Conservation (phyloP, 768 basidiomycete genomes). For the Calocera viscosa region DNA sequence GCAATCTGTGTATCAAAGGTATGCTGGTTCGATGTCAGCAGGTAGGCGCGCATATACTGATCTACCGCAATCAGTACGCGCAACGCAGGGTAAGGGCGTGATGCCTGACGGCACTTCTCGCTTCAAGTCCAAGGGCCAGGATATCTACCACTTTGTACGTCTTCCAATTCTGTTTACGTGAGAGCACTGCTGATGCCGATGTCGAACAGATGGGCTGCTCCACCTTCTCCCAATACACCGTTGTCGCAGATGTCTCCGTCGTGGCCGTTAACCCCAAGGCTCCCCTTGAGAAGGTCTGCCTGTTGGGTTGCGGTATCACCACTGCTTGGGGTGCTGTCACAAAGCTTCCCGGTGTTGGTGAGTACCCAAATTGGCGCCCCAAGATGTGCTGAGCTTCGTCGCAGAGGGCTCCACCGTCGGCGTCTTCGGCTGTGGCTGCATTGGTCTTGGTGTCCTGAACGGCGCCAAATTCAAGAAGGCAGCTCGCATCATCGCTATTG, state of each 20-base stretch:
- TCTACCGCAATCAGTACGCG: slow-evolving; percentile 46
- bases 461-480: slow-evolving; percentile 68
- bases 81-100: slow-evolving; percentile 84
- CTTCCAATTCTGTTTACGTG: background rate
- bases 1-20: slow-evolving; percentile 96
- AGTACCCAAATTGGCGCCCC: background rate
- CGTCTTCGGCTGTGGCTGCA: slow-evolving; percentile 92
- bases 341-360: slow-evolving; percentile 50
- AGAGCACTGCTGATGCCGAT: background rate
- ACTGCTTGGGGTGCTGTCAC: slow-evolving; percentile 96
- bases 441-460: slow-evolving; percentile 85
- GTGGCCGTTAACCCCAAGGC: slow-evolving; percentile 78
- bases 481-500: slow-evolving; percentile 81
- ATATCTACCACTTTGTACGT: slow-evolving; percentile 82
- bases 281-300: slow-evolving; percentile 90
- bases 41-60: slow-evolving; percentile 1
- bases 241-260: slow-evolving; percentile 93
- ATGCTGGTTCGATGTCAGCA: slow-evolving; percentile 11
- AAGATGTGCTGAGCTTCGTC: background rate
- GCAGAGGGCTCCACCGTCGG: slow-evolving; percentile 77
- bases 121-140: slow-evolving; percentile 79
- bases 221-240: slow-evolving; percentile 99
- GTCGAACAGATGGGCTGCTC: slow-evolving; percentile 83
- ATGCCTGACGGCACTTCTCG: slow-evolving; percentile 87
- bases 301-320: slow-evolving; percentile 92